Percentiles rank a stretch among this genome's conserved stretches.
phyloP scores from a whole-genome alignment of 1,139 yeast species.

The Entelexis sorbosivorans region DNA sequence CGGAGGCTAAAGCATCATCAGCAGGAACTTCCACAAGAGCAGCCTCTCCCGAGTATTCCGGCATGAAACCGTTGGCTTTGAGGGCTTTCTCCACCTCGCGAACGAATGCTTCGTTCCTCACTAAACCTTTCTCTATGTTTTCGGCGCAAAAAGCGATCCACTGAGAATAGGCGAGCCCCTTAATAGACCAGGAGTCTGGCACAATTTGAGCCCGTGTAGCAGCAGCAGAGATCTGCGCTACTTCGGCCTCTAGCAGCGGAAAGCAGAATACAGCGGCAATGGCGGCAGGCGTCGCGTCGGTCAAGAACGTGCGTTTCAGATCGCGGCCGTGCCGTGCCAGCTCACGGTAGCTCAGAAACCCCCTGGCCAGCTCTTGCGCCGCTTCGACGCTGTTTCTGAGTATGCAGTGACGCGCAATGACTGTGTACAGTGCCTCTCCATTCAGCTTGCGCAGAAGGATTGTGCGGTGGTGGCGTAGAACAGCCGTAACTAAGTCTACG shows the following conservation, averaged over 20 bases:
- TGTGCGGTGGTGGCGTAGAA: conserved; percentile 3
- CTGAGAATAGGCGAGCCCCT: conserved; percentile 2
- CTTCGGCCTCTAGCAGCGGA: conserved; percentile 11
- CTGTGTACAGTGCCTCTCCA: conserved; percentile 10
- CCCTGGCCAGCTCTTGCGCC: neutral
- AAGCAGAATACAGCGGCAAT: conserved; percentile 10
- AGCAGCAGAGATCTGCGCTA: neutral
- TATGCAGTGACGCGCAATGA: conserved; percentile 11
- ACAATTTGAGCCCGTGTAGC: neutral
- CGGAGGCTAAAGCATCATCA: neutral
- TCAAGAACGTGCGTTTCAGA: conserved; percentile 5
- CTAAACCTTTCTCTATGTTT: neutral
- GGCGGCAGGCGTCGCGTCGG: conserved; percentile 1
- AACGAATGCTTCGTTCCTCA: neutral
- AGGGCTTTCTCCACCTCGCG: neutral
- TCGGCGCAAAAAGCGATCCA: conserved; percentile 7
- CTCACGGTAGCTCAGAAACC: conserved; percentile 5
- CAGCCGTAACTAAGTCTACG: neutral
- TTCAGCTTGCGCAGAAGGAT: conserved; percentile 7
- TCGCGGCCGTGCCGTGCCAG: conserved; percentile 4
- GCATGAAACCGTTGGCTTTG: too few relatives aligned
- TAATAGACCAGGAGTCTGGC: conserved; percentile 4
- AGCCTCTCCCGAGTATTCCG: neutral
- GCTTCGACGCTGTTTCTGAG: neutral
- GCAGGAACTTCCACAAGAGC: neutral